Evolutionary conservation across 148 eudicot species (phyloP), one percentile per base, ranked within the genome.

Genomic region (Pharnaceum exiguum): DNA sequence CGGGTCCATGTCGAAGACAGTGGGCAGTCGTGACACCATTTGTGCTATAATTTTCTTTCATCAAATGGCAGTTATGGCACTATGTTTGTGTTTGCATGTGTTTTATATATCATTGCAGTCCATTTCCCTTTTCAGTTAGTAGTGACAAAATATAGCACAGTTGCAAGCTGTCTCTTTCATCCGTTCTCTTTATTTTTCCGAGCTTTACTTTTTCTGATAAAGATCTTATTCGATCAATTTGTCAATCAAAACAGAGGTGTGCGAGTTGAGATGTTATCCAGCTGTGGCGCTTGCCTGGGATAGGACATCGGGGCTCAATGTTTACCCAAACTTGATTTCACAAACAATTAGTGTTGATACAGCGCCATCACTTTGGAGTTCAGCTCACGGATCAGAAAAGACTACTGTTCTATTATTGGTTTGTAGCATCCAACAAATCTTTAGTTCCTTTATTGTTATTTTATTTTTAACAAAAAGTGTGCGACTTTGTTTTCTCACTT

Each of bases 221-320:
- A n/a, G n/a, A n/a, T n/a, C n/a, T n/a, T n/a, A n/a, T n/a, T n/a
- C n/a, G n/a, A n/a, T n/a, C n/a, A n/a, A n/a, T n/a, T n/a, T n/a
- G 23, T 57, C 21, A 55, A 22, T 46, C 30, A 23, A 24, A n/a
- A n/a, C 59, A 93, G 99, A 74, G 59, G 80, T 93, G 52, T 93
- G 99, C 75, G 85, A 83, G 79, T 71, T 83, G 57, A 86, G 99
- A 46, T 93, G 99, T 77, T 93, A 88, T 63, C 99, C 99, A 59
- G 91, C 99, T 58, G 95, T 85, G 24, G 96, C 95, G 45, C 82
- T 93, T 76, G 95, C 89, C 68, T 89, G 99, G 99, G 99, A 93
- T 72, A 37, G 68, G 27, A 77, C 73, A 51, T 88, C 99, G 25
- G 96, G 99, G 73, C 96, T 89, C 46, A 85, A 71, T 47, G 71